These are phyloP conservation scores for Dysphania ambrosioides DNA, from an alignment of 148 eudicot genomes.

Conservation along the genomic window DNA sequence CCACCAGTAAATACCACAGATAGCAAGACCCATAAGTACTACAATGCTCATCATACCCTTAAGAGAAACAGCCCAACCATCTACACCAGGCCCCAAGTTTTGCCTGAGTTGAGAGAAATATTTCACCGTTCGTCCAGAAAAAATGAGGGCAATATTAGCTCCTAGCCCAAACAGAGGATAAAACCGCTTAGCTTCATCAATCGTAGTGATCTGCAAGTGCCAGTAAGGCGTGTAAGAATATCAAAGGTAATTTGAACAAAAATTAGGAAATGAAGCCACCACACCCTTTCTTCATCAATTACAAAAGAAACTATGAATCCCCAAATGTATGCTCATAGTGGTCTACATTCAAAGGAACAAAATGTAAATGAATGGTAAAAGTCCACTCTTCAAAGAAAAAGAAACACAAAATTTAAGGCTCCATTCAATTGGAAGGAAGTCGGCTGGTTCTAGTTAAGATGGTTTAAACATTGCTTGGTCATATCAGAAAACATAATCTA, in stretches of 20 bases:
- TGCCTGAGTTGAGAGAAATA: conserved; percentile 86
- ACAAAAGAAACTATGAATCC: background rate
- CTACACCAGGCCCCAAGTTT: conserved; percentile 86
- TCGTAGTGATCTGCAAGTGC: conserved; percentile 75
- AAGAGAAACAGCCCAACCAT: conserved; percentile 96
- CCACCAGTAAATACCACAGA: conserved; percentile 94
- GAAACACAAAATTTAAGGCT: background rate
- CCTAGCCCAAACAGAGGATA: conserved; percentile 96
- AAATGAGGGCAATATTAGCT: conserved; percentile 95
- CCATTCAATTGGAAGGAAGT: background rate
- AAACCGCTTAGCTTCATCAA: conserved; percentile 93
- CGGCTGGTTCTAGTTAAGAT: no score
- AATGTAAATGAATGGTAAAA: no score
- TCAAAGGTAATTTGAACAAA: background rate
- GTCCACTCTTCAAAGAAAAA: background rate
- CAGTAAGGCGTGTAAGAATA: conserved; percentile 8
- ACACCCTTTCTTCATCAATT: background rate
- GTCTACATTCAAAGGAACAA: no score
- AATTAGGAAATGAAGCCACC: background rate
- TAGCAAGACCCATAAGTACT: conserved; percentile 75
- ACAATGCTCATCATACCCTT: conserved; percentile 98
- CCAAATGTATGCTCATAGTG: background rate
- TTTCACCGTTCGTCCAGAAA: conserved; percentile 96
- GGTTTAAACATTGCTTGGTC: no score
- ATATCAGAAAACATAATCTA: background rate